Evolutionary conservation across 306 rosid species (phyloP).

Genomic region (Pyrus communis): DNA sequence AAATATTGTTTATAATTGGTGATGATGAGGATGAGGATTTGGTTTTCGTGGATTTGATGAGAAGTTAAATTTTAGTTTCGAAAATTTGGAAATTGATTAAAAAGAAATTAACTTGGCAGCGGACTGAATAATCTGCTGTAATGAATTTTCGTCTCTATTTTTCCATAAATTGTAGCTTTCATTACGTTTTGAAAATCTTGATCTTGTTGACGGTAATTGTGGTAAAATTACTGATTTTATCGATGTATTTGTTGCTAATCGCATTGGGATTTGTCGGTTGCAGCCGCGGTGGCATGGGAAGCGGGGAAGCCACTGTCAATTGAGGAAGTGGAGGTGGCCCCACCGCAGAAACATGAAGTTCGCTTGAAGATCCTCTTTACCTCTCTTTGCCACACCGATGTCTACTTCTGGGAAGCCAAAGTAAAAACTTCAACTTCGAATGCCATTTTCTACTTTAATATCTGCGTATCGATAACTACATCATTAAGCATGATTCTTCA

Average conservation of each 20-base stretch:
- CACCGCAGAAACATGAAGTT: constrained; percentile 46
- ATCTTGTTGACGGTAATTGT: neutral
- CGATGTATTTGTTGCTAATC: neutral
- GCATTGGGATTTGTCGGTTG: neutral
- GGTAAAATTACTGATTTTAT: neutral
- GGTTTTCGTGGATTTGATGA: neutral
- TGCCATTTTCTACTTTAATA: neutral
- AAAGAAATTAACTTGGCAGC: neutral
- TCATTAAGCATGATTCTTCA: neutral
- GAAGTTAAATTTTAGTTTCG: neutral
- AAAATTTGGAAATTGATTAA: neutral
- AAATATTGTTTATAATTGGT: neutral
- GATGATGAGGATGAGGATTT: neutral
- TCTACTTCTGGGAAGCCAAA: constrained; percentile 50
- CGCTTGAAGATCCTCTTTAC: constrained; percentile 44
- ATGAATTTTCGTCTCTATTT: neutral
- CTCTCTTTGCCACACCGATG: constrained; percentile 43
- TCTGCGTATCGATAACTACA: neutral
- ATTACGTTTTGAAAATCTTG: neutral
- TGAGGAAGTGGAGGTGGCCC: constrained; percentile 45
- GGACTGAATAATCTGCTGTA: neutral
- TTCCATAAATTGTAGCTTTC: neutral
- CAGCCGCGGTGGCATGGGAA: constrained; percentile 54
- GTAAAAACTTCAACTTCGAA: neutral
- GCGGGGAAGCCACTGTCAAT: constrained; percentile 50